Percentiles rank a stretch among this genome's conserved stretches.
phyloP scores from a whole-genome alignment of 257 asterid species.

The Linderniella brevidens region DNA sequence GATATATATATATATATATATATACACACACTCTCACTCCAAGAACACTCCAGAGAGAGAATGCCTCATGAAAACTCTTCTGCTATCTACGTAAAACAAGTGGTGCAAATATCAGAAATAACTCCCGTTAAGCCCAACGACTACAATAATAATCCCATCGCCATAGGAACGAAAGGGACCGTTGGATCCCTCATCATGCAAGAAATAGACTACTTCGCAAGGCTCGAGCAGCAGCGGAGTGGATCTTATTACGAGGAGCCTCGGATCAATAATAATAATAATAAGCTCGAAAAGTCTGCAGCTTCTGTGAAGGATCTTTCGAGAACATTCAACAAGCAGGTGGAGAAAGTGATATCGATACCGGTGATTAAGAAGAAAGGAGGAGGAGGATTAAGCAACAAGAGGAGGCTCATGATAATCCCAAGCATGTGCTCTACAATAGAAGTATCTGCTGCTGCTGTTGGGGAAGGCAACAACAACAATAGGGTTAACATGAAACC shows the following conservation, averaged over 20 bases:
- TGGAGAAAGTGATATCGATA: constrained; percentile 11
- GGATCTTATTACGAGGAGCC: too few relatives aligned
- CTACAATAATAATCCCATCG: constrained; percentile 32
- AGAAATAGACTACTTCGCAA: constrained; percentile 26
- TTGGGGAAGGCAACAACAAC: constrained; percentile 2
- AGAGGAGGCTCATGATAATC: constrained; percentile 33
- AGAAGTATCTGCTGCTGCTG: constrained; percentile 27
- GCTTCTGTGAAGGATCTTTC: constrained; percentile 12
- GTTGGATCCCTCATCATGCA: constrained; percentile 33
- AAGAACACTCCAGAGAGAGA: constrained; percentile 11
- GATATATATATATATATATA: too few relatives aligned
- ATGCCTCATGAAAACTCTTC: too few relatives aligned
- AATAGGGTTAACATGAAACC: too few relatives aligned
- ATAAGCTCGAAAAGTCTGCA: constrained; percentile 13
- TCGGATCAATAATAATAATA: constrained; percentile 18
- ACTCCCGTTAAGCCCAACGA: constrained; percentile 13
- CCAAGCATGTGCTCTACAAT: constrained; percentile 44
- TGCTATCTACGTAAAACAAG: constrained; percentile 2
- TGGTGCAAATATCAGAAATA: constrained; percentile 9
- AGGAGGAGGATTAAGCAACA: constrained; percentile 10
- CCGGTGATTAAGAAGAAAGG: constrained; percentile 31
- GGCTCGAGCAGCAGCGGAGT: constrained; percentile 10
- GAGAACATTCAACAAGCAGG: constrained; percentile 19
- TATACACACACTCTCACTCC: too few relatives aligned
- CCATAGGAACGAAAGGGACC: constrained; percentile 31